Base-by-base conservation (phyloP, 176 grass and related monocot species). In the Leersia perrieri region DNA sequence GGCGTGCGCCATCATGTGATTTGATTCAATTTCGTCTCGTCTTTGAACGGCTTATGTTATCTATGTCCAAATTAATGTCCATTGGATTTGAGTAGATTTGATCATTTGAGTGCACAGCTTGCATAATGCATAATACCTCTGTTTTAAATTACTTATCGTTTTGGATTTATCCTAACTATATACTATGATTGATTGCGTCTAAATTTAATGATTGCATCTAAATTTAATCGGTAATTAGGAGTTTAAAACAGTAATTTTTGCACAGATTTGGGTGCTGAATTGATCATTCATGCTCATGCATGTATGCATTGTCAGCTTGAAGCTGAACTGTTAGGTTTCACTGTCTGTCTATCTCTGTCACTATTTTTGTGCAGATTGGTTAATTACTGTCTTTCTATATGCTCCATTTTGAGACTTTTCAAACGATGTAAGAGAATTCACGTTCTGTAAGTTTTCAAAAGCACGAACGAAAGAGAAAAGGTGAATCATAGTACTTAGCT, bases 1-100 rank as follows among this genome's bases (percentile, higher is more conserved):
- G 14, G 55, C 83, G 12, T 94, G 92, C 79, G 70, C 2, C 76
- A 12, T 89, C 33, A 87, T 94, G 92, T 94, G 76, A 91, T 84
- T 84, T 18, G 9, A 16, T 28, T 28, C n/a, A n/a, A n/a, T n/a
- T n/a, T n/a, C 9, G 8, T 12, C 2, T 49, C 11, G 10, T 49
- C 33, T 38, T 15, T 47, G n/a, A n/a, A n/a, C n/a, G n/a, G n/a
- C n/a, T n/a, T n/a, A n/a, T n/a, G n/a, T n/a, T n/a, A n/a, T n/a
- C n/a, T n/a, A n/a, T n/a, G n/a, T n/a, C n/a, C n/a, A n/a, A n/a
- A n/a, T n/a, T n/a, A n/a, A n/a, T n/a, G n/a, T 32, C 62, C 70
- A 15, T 3, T 9, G 34, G 3, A 29, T 23, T 20, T 23, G 15
- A 16, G 44, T 47, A 47, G 44, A 47, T 47, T 47, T 47, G 3